Percentiles rank a stretch among this genome's conserved stretches.
Evolutionary conservation across 768 basidiomycete species (phyloP).

Genomic region (Suillus decipiens): DNA sequence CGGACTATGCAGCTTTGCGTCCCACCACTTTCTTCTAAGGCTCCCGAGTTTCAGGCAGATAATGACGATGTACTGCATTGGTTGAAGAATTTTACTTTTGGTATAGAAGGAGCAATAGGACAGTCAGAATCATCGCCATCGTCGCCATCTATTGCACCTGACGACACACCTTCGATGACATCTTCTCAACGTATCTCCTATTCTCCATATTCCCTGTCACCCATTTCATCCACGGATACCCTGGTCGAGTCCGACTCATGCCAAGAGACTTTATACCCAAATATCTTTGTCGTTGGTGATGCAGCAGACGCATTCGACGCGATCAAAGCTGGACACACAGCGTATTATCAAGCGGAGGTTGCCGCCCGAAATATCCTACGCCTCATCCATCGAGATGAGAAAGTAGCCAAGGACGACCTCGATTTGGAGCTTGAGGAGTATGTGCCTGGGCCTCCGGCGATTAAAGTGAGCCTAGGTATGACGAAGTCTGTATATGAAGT

Average conservation of each 20-base stretch:
- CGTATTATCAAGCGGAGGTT: conserved; percentile 51
- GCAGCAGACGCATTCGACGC: conserved; percentile 67
- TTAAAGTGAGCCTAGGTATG: conserved; percentile 66
- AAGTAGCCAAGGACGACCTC: neutral
- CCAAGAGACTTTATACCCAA: conserved; percentile 40
- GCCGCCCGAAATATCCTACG: conserved; percentile 56
- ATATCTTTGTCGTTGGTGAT: conserved; percentile 66
- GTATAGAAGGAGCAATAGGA: neutral
- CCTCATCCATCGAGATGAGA: conserved; percentile 38
- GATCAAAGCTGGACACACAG: conserved; percentile 58
- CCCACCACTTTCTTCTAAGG: neutral
- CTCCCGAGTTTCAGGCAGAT: neutral
- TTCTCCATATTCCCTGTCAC: conserved; percentile 9
- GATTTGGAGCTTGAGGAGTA: conserved; percentile 42
- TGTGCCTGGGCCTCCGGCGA: conserved; percentile 47
- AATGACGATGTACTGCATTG: neutral
- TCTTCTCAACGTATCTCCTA: conserved; percentile 12
- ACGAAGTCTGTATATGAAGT: conserved; percentile 49
- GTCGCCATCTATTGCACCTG: neutral
- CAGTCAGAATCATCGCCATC: neutral
- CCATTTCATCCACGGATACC: conserved; percentile 16
- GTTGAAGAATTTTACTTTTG: neutral
- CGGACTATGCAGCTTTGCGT: conserved; percentile 48
- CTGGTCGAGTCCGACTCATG: conserved; percentile 11
- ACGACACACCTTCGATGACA: neutral